Evolutionary conservation across 768 basidiomycete genomes (phyloP).

Genomic region (Aureoboletus auriporus): DNA sequence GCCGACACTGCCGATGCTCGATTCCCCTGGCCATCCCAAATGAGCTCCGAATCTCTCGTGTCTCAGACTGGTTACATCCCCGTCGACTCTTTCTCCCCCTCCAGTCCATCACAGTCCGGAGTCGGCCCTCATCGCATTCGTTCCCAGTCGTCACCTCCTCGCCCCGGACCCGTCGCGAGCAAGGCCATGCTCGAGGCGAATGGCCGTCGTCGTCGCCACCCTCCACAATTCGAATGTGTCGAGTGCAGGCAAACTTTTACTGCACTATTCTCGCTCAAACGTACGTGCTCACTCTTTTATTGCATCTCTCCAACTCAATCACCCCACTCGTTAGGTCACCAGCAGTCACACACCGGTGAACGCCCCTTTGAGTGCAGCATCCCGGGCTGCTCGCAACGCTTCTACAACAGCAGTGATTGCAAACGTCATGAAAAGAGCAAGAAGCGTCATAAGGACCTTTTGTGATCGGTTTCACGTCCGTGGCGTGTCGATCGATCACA

Average conservation of each 20-base stretch:
- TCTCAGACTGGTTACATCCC: not conserved
- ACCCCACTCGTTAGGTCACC: slow-evolving; percentile 22
- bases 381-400: slow-evolving; percentile 24
- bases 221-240: slow-evolving; percentile 14
- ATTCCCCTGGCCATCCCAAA: slow-evolving; percentile 3
- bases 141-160: slow-evolving; percentile 12
- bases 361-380: slow-evolving; percentile 23
- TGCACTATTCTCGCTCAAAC: slow-evolving; percentile 30
- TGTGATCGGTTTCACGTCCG: slow-evolving; percentile 11
- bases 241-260: slow-evolving; percentile 27
- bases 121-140: slow-evolving; percentile 14
- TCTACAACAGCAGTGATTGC: slow-evolving; percentile 32
- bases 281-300: slow-evolving; percentile 13
- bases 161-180: slow-evolving; percentile 23
- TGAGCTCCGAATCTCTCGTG: slow-evolving; percentile 9
- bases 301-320: not conserved
- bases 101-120: not conserved
- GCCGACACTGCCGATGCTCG: slow-evolving; percentile 11
- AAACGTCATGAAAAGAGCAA: slow-evolving; percentile 32
- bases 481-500: slow-evolving; percentile 22
- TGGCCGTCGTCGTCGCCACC: slow-evolving; percentile 27
- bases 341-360: slow-evolving; percentile 26
- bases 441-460: slow-evolving; percentile 27
- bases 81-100: slow-evolving; percentile 1
- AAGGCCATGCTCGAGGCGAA: slow-evolving; percentile 32